Evolutionary conservation across 768 basidiomycete species (phyloP).

Genomic region (Boletellus ananiceps): DNA sequence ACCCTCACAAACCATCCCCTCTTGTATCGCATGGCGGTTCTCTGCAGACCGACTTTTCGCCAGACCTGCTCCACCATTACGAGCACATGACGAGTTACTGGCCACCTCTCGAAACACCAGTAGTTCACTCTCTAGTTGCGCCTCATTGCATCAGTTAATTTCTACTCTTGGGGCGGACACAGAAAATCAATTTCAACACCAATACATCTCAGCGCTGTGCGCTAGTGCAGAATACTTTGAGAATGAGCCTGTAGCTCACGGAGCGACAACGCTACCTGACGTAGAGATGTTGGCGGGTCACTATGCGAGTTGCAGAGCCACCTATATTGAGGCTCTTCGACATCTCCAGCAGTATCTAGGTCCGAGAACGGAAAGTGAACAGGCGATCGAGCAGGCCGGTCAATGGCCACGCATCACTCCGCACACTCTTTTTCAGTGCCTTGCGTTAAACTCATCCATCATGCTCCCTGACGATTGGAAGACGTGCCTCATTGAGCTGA

Average conservation of each 20-base stretch:
- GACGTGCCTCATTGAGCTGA: conserved; percentile 26
- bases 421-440: conserved; percentile 26
- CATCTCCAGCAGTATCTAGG: conserved; percentile 6
- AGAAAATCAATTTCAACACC: neutral
- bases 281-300: conserved; percentile 2
- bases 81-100: neutral
- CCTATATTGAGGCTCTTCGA: neutral
- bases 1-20: neutral
- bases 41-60: neutral
- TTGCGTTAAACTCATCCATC: conserved; percentile 24
- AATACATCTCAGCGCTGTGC: neutral
- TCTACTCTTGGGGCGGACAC: neutral
- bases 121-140: neutral
- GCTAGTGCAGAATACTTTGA: neutral
- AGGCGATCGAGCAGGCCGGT: conserved; percentile 16
- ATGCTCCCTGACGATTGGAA: conserved; percentile 28
- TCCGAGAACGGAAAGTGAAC: conserved; percentile 17
- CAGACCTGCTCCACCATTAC: neutral
- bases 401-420: conserved; percentile 38
- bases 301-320: conserved; percentile 7
- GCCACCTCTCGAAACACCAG: neutral
- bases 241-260: neutral
- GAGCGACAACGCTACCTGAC: neutral
- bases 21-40: neutral
- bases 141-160: neutral